Conservation (phyloP, 2,329 filamentous ascomycete species). For the Penicillium frequentans region DNA sequence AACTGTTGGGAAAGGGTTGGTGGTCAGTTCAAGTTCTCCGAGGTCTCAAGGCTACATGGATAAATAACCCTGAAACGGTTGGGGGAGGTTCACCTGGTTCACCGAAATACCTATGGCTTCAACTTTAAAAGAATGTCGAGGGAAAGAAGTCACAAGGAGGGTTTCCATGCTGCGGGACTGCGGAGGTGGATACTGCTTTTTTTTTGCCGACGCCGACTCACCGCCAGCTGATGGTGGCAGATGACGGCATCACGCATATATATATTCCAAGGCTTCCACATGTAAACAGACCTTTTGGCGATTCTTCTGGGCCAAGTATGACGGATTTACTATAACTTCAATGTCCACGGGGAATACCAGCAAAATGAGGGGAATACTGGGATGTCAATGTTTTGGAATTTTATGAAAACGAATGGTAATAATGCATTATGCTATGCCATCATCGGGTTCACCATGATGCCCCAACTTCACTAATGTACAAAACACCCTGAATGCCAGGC, state of each 20-base stretch:
- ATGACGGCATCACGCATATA: conserved; percentile 20
- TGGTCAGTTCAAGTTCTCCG: not conserved
- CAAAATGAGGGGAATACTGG: no score
- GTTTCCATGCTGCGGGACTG: conserved; percentile 13
- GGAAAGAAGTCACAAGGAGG: conserved; percentile 8
- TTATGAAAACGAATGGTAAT: not conserved
- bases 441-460: conserved; percentile 10
- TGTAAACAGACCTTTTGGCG: not conserved
- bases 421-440: conserved; percentile 18
- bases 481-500: conserved; percentile 26
- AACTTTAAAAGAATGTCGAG: conserved; percentile 4
- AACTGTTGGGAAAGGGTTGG: conserved; percentile 22
- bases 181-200: conserved; percentile 19
- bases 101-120: conserved; percentile 2
- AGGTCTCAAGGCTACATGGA: not conserved
- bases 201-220: conserved; percentile 27
- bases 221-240: conserved; percentile 23
- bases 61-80: not conserved
- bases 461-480: conserved; percentile 38
- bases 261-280: not conserved
- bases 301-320: not conserved
- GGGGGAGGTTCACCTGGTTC: not conserved
- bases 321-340: not conserved
- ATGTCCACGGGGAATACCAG: not conserved
- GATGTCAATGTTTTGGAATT: no score